Conservation (phyloP, 2,329 filamentous ascomycete species). For the Cercospora sesami region DNA sequence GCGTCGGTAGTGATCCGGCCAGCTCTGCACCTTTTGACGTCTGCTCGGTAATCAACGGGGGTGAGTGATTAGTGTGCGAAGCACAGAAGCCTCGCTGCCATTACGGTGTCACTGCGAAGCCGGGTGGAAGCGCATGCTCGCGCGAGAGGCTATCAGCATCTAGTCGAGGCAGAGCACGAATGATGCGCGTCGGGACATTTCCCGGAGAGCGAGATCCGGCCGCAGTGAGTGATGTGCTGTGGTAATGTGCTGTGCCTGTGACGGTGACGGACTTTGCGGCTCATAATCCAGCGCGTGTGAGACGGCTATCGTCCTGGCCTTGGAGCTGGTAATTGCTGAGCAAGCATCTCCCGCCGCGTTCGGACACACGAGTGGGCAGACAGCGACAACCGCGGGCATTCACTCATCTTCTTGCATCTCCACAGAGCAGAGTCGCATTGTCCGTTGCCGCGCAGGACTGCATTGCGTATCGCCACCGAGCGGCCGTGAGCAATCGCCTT, state of each 20-base stretch:
- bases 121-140: background rate
- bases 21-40: background rate
- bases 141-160: background rate
- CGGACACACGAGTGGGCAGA: background rate
- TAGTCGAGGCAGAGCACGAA: background rate
- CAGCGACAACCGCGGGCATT: background rate
- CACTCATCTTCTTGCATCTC: background rate
- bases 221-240: background rate
- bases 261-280: background rate
- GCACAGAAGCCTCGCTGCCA: background rate
- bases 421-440: background rate
- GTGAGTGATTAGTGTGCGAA: background rate
- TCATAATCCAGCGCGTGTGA: background rate
- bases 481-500: background rate
- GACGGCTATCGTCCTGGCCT: background rate
- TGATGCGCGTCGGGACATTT: background rate
- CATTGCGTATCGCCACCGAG: background rate
- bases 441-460: background rate
- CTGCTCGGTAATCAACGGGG: slow-evolving; percentile 6
- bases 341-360: background rate
- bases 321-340: slow-evolving; percentile 7
- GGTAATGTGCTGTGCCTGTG: background rate
- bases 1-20: background rate
- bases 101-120: background rate
- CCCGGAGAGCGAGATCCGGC: slow-evolving; percentile 6